Base-by-base conservation (phyloP, 306 rosid species). In the Cicer chorassanicum region DNA sequence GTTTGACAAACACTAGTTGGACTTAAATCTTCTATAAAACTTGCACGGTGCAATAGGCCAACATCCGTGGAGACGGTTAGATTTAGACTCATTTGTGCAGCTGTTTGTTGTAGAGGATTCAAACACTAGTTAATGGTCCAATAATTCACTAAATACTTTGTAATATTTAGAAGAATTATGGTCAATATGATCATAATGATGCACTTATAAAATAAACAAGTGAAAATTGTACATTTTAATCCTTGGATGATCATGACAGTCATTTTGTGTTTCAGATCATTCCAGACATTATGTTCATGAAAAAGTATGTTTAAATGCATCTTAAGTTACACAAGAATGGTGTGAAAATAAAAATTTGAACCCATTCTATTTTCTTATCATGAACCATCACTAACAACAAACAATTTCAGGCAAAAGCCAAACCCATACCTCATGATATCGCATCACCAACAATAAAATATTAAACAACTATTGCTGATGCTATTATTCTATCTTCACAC, bases 401-500 rank as follows among this genome's bases (percentile, higher is more conserved):
- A 24, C 34, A 49, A n/a, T 9, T 1, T 44, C 4, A 8, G 46
- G 12, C 24, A 8, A 62, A 62, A 59, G 43, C 18, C 9, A 59
- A 59, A 39, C 2, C 48, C 21, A 62, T 62, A 7, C 19, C 29
- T 24, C 6, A 62, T 12, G 15, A 34, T 29, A 54, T 10, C 19
- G 36, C 36, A 44, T 9, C 15, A 12, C 50, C 50, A 68, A 68
- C 59, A 38, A 49, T 49, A 16, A 49, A 12, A 5, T n/a, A 49
- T 13, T 2, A 14, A 29, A 3, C 7, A 9, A 9, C 14, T 41
- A 54, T 8, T 10, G 18, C 1, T 42, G 36, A 55, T 46, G n/a
- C 59, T 57, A 73, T 67, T 40, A 49, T 60, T 74, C 77, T 15
- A 68, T 0, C 48, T 51, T 16, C 44, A 74, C 76, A 74, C 4